Evolutionary conservation across 169 alveolate species (phyloP), one percentile per base, ranked within the genome.

Genomic region (Blepharisma undulans): DNA sequence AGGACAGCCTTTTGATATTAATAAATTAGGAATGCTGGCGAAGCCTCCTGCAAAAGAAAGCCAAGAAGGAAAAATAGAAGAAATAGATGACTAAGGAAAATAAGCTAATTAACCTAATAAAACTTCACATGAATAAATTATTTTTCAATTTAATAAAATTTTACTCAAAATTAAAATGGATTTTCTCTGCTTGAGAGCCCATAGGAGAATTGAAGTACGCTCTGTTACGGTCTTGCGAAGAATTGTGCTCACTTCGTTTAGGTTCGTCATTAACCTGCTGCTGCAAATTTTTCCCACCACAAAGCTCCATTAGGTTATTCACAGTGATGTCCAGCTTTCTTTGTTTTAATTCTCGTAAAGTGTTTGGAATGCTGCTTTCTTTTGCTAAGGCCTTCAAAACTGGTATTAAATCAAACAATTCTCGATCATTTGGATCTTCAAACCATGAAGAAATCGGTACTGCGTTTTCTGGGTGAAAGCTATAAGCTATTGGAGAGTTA

Each of bases 391-490:
- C 48, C 19, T 84, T 84, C 1, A 93, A 76, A 82, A 92, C 76
- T 12, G 93, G 93, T 7, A 93, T 25, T 30, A 91, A 48, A 76
- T 82, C 74, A 34, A 34, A 86, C 48, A 93, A 85, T 71, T 93
- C 96, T 25, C 76, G 60, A 80, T 93, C 96, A 16, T 71, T 60
- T 21, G 79, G 84, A 77, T 93, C 94, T 30, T 93, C 93, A 84
- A 89, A 86, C 96, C 97, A 97, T 76, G 96, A 92, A 27, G 87
- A 87, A 21, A 94, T 95, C 25, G 98, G 98, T n/a, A 97, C 84
- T 21, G 98, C 98, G 86, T 96, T 96, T 80, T 94, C 96, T 33
- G 97, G 97, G 61, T 97, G 92, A 34, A 95, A 93, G 7, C 95
- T 72, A 92, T 94, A 97, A 10, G 97, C 92, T 30, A 94, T 88